Conservation (phyloP, 352 stramenopile species). For the Pythium biforme region DNA sequence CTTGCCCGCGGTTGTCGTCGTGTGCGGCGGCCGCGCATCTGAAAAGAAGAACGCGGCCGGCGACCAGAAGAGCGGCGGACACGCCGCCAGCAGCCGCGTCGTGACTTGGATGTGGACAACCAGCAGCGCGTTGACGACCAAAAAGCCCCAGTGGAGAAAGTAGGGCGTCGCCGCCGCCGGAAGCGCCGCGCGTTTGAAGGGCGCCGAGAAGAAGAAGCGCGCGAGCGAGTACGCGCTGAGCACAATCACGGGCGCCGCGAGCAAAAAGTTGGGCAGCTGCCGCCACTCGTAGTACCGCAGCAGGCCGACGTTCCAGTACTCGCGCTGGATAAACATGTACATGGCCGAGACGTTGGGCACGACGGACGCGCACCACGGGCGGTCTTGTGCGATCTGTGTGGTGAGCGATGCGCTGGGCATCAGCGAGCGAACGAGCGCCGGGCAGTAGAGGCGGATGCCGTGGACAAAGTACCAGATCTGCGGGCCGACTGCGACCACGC, state of each 20-base stretch:
- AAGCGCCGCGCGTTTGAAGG: background rate
- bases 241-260: slow-evolving; percentile 86
- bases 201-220: slow-evolving; percentile 39
- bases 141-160: slow-evolving; percentile 71
- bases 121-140: slow-evolving; percentile 72
- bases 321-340: slow-evolving; percentile 93
- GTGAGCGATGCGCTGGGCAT: background rate
- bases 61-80: slow-evolving; percentile 79
- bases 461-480: slow-evolving; percentile 73
- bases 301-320: slow-evolving; percentile 96
- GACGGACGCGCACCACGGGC: slow-evolving; percentile 63
- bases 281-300: slow-evolving; percentile 93
- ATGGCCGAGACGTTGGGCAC: slow-evolving; percentile 83
- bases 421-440: slow-evolving; percentile 34
- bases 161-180: slow-evolving; percentile 34
- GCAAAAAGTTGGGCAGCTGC: slow-evolving; percentile 94
- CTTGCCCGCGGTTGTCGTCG: slow-evolving; percentile 21
- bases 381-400: slow-evolving; percentile 34
- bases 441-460: slow-evolving; percentile 63
- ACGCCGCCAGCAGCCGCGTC: slow-evolving; percentile 75
- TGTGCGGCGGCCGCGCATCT: background rate
- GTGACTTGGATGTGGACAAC: slow-evolving; percentile 87
- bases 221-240: slow-evolving; percentile 57
- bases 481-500: slow-evolving; percentile 53
- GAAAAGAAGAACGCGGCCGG: slow-evolving; percentile 36